phyloP scores from a whole-genome alignment of 441 rosid species.

The Adansonia grandidieri region DNA sequence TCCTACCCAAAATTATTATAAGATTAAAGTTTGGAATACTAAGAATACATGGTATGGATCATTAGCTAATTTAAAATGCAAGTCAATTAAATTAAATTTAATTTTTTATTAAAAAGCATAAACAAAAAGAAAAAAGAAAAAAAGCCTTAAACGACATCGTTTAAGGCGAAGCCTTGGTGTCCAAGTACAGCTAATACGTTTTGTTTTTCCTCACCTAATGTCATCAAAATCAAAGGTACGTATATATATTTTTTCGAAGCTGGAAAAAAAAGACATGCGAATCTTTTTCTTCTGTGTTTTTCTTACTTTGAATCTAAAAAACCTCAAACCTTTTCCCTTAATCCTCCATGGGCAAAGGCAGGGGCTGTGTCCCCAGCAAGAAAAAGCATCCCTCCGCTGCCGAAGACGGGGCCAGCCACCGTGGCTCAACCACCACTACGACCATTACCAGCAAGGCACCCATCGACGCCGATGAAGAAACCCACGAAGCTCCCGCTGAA shows the following conservation, averaged over 20 bases:
- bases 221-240: neutral
- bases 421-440: slow-evolving; percentile 16
- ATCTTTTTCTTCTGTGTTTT: neutral
- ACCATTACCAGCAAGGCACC: slow-evolving; percentile 38
- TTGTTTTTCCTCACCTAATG: neutral
- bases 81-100: neutral
- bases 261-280: neutral
- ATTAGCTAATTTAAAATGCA: too few relatives aligned
- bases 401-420: slow-evolving; percentile 36
- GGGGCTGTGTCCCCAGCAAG: slow-evolving; percentile 96
- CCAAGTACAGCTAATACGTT: neutral
- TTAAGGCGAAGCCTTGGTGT: neutral
- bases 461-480: slow-evolving; percentile 45
- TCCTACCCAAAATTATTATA: neutral
- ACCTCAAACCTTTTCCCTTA: neutral
- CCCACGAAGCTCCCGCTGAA: slow-evolving; percentile 21
- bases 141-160: neutral
- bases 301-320: neutral
- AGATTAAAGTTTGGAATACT: neutral
- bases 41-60: too few relatives aligned
- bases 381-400: slow-evolving; percentile 55
- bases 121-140: too few relatives aligned
- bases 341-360: slow-evolving; percentile 87
- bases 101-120: too few relatives aligned
- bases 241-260: too few relatives aligned